phyloP scores from a whole-genome alignment of 805 yeast species.

The Starmerella bombi region DNA sequence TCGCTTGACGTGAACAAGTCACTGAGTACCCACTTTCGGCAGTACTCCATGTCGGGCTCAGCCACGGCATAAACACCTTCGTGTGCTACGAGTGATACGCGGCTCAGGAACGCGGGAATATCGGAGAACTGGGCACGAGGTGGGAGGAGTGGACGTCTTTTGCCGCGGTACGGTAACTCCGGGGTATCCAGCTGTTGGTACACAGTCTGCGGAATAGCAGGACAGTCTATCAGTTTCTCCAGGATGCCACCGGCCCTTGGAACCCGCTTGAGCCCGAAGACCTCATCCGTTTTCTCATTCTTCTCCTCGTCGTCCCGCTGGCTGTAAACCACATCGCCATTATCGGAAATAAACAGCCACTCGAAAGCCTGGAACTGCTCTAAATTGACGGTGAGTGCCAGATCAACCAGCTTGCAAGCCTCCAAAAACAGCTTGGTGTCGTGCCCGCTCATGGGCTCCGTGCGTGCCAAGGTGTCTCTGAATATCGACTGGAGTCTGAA shows the following conservation, averaged over 20 bases:
- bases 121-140: conserved; percentile 22
- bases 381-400: conserved; percentile 47
- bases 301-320: neutral
- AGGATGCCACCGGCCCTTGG: conserved; percentile 10
- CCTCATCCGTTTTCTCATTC: too few species aligned
- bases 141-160: conserved; percentile 22
- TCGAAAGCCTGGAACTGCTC: conserved; percentile 70
- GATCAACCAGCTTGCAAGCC: conserved; percentile 69
- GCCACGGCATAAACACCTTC: conserved; percentile 50
- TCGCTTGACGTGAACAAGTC: conserved; percentile 48
- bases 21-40: conserved; percentile 42
- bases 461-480: conserved; percentile 27
- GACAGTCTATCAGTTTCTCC: conserved; percentile 27
- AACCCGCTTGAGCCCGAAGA: too few species aligned
- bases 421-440: conserved; percentile 16
- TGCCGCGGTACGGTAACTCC: conserved; percentile 1
- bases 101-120: conserved; percentile 52
- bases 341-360: conserved; percentile 75
- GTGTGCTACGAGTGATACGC: conserved; percentile 48
- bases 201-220: conserved; percentile 5
- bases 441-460: conserved; percentile 1
- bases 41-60: conserved; percentile 32
- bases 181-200: conserved; percentile 9
- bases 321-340: conserved; percentile 40
- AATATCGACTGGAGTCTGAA: conserved; percentile 48